Evolutionary conservation across 1,284 basidiomycete genomes (phyloP).

Genomic region (Leccinum ponderosum): DNA sequence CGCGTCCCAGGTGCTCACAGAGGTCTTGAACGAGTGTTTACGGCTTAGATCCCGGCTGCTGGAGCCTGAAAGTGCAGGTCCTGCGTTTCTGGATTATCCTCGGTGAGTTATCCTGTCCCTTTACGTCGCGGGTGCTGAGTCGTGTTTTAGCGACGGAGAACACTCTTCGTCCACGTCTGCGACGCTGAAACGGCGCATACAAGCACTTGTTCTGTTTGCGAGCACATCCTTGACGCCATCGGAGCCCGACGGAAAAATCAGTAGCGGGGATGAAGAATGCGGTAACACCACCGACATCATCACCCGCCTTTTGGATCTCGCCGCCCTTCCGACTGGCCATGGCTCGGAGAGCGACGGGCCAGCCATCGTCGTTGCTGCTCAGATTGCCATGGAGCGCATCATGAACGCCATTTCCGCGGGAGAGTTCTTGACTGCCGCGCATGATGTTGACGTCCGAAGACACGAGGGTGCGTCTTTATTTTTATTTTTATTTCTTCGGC

Average conservation of each 20-base stretch:
- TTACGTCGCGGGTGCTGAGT: background rate
- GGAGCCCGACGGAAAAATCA: constrained; percentile 28
- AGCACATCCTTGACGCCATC: constrained; percentile 45
- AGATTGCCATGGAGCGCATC: constrained; percentile 47
- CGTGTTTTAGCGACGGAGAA: constrained; percentile 51
- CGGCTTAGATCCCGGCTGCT: constrained; percentile 55
- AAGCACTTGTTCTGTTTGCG: constrained; percentile 61
- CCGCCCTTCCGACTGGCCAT: constrained; percentile 13
- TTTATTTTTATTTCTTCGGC: too few relatives aligned
- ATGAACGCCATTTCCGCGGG: constrained; percentile 65
- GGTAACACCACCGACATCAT: constrained; percentile 35
- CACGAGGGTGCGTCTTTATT: constrained; percentile 38
- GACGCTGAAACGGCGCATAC: constrained; percentile 58
- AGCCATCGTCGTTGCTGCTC: constrained; percentile 49
- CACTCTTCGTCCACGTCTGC: constrained; percentile 44
- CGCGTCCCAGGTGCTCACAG: constrained; percentile 55
- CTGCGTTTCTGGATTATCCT: constrained; percentile 57
- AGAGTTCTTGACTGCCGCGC: constrained; percentile 60
- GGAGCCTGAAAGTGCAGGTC: constrained; percentile 38
- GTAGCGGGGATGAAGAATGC: constrained; percentile 33
- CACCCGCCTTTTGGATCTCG: constrained; percentile 28
- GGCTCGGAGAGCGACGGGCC: constrained; percentile 28
- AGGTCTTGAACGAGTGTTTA: constrained; percentile 66
- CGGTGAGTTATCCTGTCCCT: constrained; percentile 38
- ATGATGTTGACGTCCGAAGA: constrained; percentile 57